phyloP scores from a whole-genome alignment of 2,329 filamentous ascomycete genomes.

The Fonsecaea nubica region DNA sequence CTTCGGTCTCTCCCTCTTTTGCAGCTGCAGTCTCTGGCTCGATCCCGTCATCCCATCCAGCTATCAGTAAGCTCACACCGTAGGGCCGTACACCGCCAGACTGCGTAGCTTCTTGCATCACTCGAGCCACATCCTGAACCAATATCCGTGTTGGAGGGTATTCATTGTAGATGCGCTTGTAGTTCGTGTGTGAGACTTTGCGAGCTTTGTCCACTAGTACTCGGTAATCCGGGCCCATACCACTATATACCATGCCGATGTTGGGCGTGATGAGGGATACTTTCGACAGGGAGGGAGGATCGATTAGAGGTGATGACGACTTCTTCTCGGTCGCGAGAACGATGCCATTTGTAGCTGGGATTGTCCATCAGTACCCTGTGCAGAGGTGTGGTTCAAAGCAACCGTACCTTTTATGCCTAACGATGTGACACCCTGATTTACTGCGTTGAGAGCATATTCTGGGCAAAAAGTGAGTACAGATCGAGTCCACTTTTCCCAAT shows the following conservation, averaged over 20 bases:
- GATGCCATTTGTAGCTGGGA: conserved; percentile 91
- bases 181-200: conserved; percentile 96
- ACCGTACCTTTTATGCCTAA: conserved; percentile 92
- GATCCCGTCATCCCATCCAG: conserved; percentile 97
- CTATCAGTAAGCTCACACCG: conserved; percentile 92
- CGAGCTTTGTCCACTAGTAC: conserved; percentile 96
- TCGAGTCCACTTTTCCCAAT: conserved; percentile 28
- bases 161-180: conserved; percentile 99
- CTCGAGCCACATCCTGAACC: conserved; percentile 95
- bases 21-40: conserved; percentile 78
- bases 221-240: conserved; percentile 98
- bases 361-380: conserved; percentile 11
- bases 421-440: conserved; percentile 98
- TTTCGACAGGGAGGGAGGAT: conserved; percentile 92
- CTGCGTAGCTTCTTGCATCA: conserved; percentile 99
- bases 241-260: conserved; percentile 99
- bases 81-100: conserved; percentile 97
- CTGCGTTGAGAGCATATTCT: conserved; percentile 99
- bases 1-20: conserved; percentile 60
- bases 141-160: conserved; percentile 99
- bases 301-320: conserved; percentile 95
- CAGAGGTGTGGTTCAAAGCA: background rate
- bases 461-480: conserved; percentile 39
- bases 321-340: conserved; percentile 99
- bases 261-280: conserved; percentile 97